Evolutionary conservation across 1,284 basidiomycete genomes (phyloP), one percentile per base, ranked within the genome.

Genomic region (Phylloboletellus chloephorus): DNA sequence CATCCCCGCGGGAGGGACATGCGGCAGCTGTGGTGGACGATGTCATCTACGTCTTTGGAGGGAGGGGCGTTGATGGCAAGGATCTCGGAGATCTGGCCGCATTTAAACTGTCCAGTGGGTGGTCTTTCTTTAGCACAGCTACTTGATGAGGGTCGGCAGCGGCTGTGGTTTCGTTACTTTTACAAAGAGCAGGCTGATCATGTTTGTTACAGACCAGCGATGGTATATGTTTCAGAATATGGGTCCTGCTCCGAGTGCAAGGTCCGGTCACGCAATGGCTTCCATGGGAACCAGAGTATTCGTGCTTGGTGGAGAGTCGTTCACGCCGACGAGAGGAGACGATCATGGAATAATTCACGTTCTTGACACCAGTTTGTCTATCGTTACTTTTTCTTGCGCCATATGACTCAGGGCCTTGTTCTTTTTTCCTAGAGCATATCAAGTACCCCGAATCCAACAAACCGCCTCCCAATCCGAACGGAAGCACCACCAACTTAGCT

Each of bases 201-300:
- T 35, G 19, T 25, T 50, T 46, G 22, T 17, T 31, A 29, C 52
- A 85, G 79, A 80, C 63, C 79, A 81, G 52, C 69, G 80, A 53
- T 98, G 95, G 95, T 98, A 94, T 69, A 98, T 95, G 90, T 98
- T 98, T 70, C 93, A 96, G 64, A 96, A 97, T 63, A 98, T 98
- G 95, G 95, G 95, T 3, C 93, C 93, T 9, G 78, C 89, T 6
- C 95, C 95, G 2, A 82, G 76, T 41, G 89, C 91, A 10, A 78
- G 95, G 38, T 93, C 89, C 11, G 95, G 95, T 3, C 95, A 98
- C 66, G 88, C 91, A 15, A 93, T 98, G 88, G 88, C 94, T 5
- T 82, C 88, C 9, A 85, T 85, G 58, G 88, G 90, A 38, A 78
- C 85, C 39, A 83, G 86, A 56, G 87, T 98, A 8, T 88, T 91